Conservation (phyloP, 305 asterid genomes). For the Caryopteris hybrid region DNA sequence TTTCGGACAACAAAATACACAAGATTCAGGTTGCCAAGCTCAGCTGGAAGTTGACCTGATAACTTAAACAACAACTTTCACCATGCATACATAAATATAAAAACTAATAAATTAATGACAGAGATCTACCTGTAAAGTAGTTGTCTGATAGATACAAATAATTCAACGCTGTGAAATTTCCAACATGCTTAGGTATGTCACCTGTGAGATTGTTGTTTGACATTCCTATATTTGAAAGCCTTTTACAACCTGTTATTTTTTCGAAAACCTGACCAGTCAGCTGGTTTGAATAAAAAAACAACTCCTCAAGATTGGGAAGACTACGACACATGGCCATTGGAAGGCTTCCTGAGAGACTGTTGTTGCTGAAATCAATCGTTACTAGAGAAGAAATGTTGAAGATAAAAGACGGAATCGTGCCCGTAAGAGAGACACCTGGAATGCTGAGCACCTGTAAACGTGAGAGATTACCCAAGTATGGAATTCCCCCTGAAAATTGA, state of each 20-base stretch:
- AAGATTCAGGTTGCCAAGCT: conserved; percentile 35
- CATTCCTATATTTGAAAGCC: conserved; percentile 18
- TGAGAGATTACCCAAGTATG: conserved; percentile 28
- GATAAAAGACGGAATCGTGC: conserved; percentile 27
- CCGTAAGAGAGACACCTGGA: conserved; percentile 20
- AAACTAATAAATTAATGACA: too few species aligned
- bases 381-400: conserved; percentile 40
- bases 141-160: conserved; percentile 15
- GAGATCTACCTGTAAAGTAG: conserved; percentile 33
- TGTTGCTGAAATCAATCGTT: conserved; percentile 24
- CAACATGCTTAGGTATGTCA: conserved; percentile 21
- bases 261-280: conserved; percentile 20
- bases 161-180: conserved; percentile 26
- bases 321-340: conserved; percentile 10
- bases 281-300: conserved; percentile 19
- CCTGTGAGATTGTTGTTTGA: conserved; percentile 22
- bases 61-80: too few species aligned
- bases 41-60: conserved; percentile 38
- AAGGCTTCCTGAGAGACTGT: conserved; percentile 36
- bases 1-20: not conserved
- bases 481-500: conserved; percentile 30
- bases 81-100: too few species aligned
- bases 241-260: conserved; percentile 12
- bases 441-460: conserved; percentile 24
- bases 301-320: conserved; percentile 21